Percentiles rank a stretch among this genome's conserved stretches.
Conservation (phyloP, 2,329 filamentous ascomycete species). For the Chaetothyriales sp. region DNA sequence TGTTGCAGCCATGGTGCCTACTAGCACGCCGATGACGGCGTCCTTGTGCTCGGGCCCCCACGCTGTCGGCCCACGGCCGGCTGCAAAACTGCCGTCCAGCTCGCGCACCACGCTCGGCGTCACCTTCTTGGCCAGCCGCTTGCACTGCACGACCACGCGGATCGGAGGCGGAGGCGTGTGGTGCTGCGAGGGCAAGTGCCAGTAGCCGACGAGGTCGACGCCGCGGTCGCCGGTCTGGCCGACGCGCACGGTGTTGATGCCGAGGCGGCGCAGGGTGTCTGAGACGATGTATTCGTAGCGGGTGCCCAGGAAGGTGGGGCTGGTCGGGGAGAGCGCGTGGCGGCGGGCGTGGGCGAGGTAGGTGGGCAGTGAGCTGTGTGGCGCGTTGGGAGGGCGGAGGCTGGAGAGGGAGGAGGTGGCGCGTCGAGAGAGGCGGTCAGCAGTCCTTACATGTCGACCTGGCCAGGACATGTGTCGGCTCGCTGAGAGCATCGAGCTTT, state of each 20-base stretch:
- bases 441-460: not conserved
- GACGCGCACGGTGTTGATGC: slow-evolving; percentile 29
- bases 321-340: slow-evolving; percentile 24
- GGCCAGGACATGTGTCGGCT: not conserved
- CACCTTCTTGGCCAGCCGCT: slow-evolving; percentile 26
- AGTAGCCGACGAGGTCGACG: slow-evolving; percentile 34
- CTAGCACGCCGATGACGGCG: slow-evolving; percentile 57
- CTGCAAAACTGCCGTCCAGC: slow-evolving; percentile 49
- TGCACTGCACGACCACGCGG: slow-evolving; percentile 35
- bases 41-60: slow-evolving; percentile 43
- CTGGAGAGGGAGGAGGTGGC: not conserved
- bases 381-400: slow-evolving; percentile 1
- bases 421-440: not conserved
- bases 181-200: slow-evolving; percentile 24
- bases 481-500: not conserved
- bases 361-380: slow-evolving; percentile 21
- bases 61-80: slow-evolving; percentile 52
- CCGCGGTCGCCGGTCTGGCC: slow-evolving; percentile 34
- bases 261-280: slow-evolving; percentile 25
- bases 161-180: slow-evolving; percentile 20
- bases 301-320: slow-evolving; percentile 32
- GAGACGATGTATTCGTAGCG: slow-evolving; percentile 35
- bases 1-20: slow-evolving; percentile 56
- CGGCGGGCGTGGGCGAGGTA: slow-evolving; percentile 30
- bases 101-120: slow-evolving; percentile 33